Conservation (phyloP, 148 eudicot genomes). For the Rhododendron griersonianum region DNA sequence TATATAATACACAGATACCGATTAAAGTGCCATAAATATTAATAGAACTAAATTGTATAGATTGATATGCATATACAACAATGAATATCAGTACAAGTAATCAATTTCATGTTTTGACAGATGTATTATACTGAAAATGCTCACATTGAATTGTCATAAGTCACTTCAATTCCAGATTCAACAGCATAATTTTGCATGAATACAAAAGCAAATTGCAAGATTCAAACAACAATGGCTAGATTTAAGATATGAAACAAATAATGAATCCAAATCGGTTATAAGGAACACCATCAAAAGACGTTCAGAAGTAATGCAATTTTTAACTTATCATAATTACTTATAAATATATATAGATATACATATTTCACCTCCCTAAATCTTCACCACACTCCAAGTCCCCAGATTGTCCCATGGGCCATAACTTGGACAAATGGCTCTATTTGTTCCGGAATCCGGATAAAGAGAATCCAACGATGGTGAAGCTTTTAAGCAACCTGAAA, state of each 20-base stretch:
- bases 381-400: neutral
- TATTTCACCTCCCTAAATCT: slow-evolving; percentile 8
- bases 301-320: neutral
- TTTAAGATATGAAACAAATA: neutral
- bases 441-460: neutral
- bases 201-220: neutral
- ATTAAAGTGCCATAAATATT: neutral
- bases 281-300: neutral
- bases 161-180: neutral
- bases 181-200: neutral
- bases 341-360: neutral
- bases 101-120: too few relatives aligned
- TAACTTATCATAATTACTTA: neutral
- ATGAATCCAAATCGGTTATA: too few relatives aligned
- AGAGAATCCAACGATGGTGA: neutral
- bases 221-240: neutral
- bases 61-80: neutral
- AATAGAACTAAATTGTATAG: neutral
- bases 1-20: too few relatives aligned
- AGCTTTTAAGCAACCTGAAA: too few relatives aligned
- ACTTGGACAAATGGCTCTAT: neutral
- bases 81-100: too few relatives aligned
- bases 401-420: neutral
- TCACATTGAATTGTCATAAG: too few relatives aligned
- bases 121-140: too few relatives aligned